Evolutionary conservation across 1,284 basidiomycete species (phyloP).

Genomic region (Melampsora occidentalis): DNA sequence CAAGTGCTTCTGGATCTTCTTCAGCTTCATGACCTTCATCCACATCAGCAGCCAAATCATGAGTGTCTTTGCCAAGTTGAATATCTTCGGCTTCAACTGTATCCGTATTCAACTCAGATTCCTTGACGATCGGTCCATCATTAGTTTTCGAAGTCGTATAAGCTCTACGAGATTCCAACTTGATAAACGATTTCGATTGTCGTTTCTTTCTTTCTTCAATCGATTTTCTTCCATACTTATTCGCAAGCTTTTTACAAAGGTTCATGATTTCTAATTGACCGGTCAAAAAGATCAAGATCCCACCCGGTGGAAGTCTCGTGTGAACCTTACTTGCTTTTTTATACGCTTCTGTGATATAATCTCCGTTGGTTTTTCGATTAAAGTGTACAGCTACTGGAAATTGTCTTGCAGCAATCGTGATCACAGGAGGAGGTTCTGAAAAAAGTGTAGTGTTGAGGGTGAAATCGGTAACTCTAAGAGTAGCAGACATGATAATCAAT

Average conservation of each 20-base stretch:
- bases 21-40: conserved; percentile 57
- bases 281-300: conserved; percentile 71
- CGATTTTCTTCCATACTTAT: conserved; percentile 69
- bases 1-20: conserved; percentile 52
- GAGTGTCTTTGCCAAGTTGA: conserved; percentile 46
- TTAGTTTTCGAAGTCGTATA: background rate
- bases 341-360: conserved; percentile 86
- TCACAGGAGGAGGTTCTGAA: conserved; percentile 75
- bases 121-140: conserved; percentile 29
- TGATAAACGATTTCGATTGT: conserved; percentile 48
- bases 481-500: conserved; percentile 98
- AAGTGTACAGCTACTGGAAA: conserved; percentile 96
- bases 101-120: conserved; percentile 43
- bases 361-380: conserved; percentile 74
- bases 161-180: conserved; percentile 19
- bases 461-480: conserved; percentile 89
- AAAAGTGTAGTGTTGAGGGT: conserved; percentile 82
- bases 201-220: conserved; percentile 61
- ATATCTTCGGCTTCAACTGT: conserved; percentile 55
- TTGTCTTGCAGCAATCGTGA: conserved; percentile 84
- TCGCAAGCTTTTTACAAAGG: conserved; percentile 70
- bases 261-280: conserved; percentile 73
- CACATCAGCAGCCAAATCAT: conserved; percentile 58
- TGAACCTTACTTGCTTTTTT: conserved; percentile 83
- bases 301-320: conserved; percentile 66